These are phyloP conservation scores for Sordariomycetes sp. DNA, from an alignment of 2,329 filamentous ascomycete species.

Conservation along the genomic window DNA sequence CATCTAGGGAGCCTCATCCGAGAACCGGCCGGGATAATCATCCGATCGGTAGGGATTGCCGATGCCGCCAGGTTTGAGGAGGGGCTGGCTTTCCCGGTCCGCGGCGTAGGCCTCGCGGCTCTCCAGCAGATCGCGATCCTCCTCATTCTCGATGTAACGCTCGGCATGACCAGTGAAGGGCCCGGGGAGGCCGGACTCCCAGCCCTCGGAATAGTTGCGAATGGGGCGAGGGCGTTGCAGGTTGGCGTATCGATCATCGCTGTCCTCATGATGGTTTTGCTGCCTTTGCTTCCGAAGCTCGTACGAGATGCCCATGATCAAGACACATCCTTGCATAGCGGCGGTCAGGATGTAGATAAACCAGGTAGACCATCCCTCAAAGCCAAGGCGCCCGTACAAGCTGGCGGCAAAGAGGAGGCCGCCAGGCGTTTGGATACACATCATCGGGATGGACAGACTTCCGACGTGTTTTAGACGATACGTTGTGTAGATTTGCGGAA, in stretches of 20 bases:
- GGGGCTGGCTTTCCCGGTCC: slow-evolving; percentile 38
- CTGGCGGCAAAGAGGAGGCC: slow-evolving; percentile 85
- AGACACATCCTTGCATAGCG: slow-evolving; percentile 68
- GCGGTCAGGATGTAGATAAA: slow-evolving; percentile 84
- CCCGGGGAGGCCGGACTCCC: slow-evolving; percentile 40
- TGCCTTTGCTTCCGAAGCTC: slow-evolving; percentile 37
- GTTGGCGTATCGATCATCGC: too few relatives aligned
- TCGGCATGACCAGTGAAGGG: slow-evolving; percentile 43
- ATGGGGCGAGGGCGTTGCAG: slow-evolving; percentile 28
- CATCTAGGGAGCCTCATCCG: too few relatives aligned
- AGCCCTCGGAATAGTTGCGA: slow-evolving; percentile 38
- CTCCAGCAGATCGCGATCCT: slow-evolving; percentile 39
- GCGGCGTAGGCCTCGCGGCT: slow-evolving; percentile 43
- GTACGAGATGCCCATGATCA: slow-evolving; percentile 75
- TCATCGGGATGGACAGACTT: slow-evolving; percentile 92
- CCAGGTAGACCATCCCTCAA: slow-evolving; percentile 91
- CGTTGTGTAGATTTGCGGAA: slow-evolving; percentile 92
- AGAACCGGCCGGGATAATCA: too few relatives aligned
- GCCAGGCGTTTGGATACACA: slow-evolving; percentile 94
- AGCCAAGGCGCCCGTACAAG: slow-evolving; percentile 69
- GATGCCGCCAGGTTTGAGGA: slow-evolving; percentile 40
- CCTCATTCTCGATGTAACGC: slow-evolving; percentile 40
- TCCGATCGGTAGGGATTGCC: slow-evolving; percentile 34
- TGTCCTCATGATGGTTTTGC: slow-evolving; percentile 11
- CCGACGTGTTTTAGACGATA: slow-evolving; percentile 78